Percentiles rank a stretch among this genome's conserved stretches.
phyloP scores from a whole-genome alignment of 768 basidiomycete species.

The Suillus subalutaceus region DNA sequence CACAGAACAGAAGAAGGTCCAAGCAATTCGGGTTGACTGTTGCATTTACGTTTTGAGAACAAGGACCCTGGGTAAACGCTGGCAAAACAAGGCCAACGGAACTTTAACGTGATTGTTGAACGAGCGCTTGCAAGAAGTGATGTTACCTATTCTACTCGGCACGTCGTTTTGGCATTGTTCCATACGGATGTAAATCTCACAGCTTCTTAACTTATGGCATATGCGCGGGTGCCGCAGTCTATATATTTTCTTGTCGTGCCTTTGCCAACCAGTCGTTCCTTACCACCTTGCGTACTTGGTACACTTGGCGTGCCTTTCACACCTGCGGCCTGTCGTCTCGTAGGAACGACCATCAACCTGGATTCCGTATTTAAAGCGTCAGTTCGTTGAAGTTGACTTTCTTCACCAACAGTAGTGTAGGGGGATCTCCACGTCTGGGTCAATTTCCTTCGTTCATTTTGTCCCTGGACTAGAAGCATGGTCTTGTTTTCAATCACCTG shows the following conservation, averaged over 20 bases:
- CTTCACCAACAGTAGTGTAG: conserved; percentile 11
- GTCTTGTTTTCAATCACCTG: conserved; percentile 36
- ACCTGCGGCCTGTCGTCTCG: conserved; percentile 13
- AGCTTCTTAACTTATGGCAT: background rate
- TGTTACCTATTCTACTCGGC: conserved; percentile 10
- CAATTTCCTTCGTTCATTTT: conserved; percentile 3
- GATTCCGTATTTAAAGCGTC: conserved; percentile 10
- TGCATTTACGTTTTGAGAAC: conserved; percentile 21
- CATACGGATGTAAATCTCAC: conserved; percentile 11
- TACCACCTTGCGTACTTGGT: background rate
- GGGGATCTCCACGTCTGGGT: conserved; percentile 1
- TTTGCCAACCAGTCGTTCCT: conserved; percentile 17
- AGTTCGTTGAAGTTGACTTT: background rate
- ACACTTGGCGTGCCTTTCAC: conserved; percentile 1
- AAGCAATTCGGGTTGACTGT: background rate
- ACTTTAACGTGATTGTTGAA: background rate
- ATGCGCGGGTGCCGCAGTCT: conserved; percentile 4
- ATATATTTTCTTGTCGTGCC: conserved; percentile 11
- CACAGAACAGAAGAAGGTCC: background rate
- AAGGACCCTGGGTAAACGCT: conserved; percentile 21
- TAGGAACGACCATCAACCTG: conserved; percentile 17
- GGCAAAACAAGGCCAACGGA: background rate
- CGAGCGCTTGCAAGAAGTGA: background rate
- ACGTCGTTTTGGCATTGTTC: conserved; percentile 18
- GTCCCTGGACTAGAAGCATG: conserved; percentile 30